These are phyloP conservation scores for Peronospora belbahrii DNA, from an alignment of 352 stramenopile species.

Conservation along the genomic window DNA sequence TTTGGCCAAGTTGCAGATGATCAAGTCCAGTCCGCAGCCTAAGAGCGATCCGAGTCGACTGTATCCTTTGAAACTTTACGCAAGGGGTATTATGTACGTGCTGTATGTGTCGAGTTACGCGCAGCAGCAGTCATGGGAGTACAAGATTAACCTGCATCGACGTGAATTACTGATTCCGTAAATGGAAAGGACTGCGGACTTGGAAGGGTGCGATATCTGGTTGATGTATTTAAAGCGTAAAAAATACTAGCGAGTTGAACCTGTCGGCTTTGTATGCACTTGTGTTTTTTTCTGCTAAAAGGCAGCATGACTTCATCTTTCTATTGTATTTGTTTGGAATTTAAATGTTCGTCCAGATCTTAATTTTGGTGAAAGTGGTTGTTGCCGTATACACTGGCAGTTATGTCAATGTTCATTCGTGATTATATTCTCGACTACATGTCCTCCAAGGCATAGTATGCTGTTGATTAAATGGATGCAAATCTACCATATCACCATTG, in stretches of 20 bases:
- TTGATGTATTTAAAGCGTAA: slow-evolving; percentile 21
- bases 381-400: no score
- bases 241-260: slow-evolving; percentile 2
- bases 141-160: slow-evolving; percentile 69
- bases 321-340: no score
- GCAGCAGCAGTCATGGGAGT: slow-evolving; percentile 75
- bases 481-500: no score
- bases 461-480: no score
- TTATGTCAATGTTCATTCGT: no score
- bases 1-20: slow-evolving; percentile 71
- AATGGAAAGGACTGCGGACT: neutral
- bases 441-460: no score
- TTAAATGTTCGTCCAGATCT: no score
- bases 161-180: slow-evolving; percentile 70
- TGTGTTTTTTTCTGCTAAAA: neutral
- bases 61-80: slow-evolving; percentile 71
- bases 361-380: no score
- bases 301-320: neutral
- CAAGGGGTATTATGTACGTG: slow-evolving; percentile 55
- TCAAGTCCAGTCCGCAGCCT: slow-evolving; percentile 38
- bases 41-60: slow-evolving; percentile 50
- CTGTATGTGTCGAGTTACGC: slow-evolving; percentile 68
- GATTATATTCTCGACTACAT: no score
- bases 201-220: slow-evolving; percentile 6
- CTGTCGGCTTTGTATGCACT: neutral